Evolutionary conservation across 2,329 filamentous ascomycete species (phyloP), one percentile per base, ranked within the genome.

Genomic region (Thielaviopsis ethacetica): DNA sequence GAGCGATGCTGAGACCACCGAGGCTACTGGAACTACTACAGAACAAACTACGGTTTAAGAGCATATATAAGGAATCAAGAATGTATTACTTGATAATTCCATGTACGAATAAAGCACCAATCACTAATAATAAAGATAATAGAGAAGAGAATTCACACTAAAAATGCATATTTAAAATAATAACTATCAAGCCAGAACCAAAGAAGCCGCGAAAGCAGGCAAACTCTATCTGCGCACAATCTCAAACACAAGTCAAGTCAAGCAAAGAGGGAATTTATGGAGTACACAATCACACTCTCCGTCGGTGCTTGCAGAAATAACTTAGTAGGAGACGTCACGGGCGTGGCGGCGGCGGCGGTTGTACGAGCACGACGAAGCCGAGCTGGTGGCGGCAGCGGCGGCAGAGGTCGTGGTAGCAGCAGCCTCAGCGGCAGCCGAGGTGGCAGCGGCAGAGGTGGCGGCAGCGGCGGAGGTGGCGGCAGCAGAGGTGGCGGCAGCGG

Each of bases 341-440:
- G 57, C 57, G 57, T 55, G 57, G 38, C 52, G 57, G 57, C 47
- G 47, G 17, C 53, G 57, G n/a, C 57, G 38, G 53, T 41, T 38
- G 41, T 27, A 30, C n/a, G 44, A 34, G 47, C 21, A 24, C 50
- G n/a, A 34, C 13, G 51, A 54, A 2, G 19, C 21, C 15, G 51
- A 38, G 27, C 24, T 30, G 21, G 51, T 5, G 41, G 34, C 21
- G 30, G n/a, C 41, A 15, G 30, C 21, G 34, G 56, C 22, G 6
- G n/a, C n/a, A 9, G 34, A 17, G 30, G 53, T 34, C 12, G 24
- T 54, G 24, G 53, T 24, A 19, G 27, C 12, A 19, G 22, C 19
- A 24, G 54, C 22, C 21, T n/a, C 13, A 30, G 56, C 21, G 22
- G 49, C 19, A 44, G 56, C 19, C 9, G 57, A 50, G 41, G 38